A percentile compares a stretch with the other conserved stretches of the same genome.
These are phyloP conservation scores for Backusella sp. DNA, from an alignment of 192 early-diverging fungal genomes.

Conservation along the genomic window DNA sequence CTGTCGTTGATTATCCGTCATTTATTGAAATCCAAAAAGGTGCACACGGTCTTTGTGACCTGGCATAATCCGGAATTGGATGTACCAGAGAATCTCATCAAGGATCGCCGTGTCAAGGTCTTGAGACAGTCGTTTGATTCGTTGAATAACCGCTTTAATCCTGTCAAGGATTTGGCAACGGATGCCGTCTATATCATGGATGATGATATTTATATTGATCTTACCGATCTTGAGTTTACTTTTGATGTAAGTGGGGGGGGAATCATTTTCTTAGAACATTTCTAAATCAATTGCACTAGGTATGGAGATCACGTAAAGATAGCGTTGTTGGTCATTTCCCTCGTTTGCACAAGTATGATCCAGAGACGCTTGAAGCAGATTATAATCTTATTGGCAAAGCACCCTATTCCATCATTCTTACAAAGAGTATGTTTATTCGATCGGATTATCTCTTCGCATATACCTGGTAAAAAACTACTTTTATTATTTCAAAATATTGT, in stretches of 20 bases:
- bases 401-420: conserved; percentile 27
- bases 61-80: conserved; percentile 40
- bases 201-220: conserved; percentile 35
- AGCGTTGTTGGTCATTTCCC: conserved; percentile 34
- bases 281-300: no score
- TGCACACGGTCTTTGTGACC: conserved; percentile 33
- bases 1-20: conserved; percentile 24
- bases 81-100: conserved; percentile 16
- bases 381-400: conserved; percentile 18
- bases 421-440: conserved; percentile 34
- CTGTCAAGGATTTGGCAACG: conserved; percentile 20
- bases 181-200: conserved; percentile 32
- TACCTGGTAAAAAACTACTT: conserved; percentile 21
- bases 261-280: no score
- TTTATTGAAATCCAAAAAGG: conserved; percentile 12
- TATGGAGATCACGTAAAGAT: conserved; percentile 24
- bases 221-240: conserved; percentile 30
- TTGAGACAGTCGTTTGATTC: conserved; percentile 28
- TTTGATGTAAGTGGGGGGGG: conserved; percentile 18
- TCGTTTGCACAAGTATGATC: conserved; percentile 21
- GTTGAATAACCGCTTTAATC: conserved; percentile 41
- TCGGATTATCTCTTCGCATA: conserved; percentile 36
- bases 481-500: neutral
- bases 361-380: neutral
- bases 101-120: conserved; percentile 14